Percentiles rank a stretch among this genome's conserved stretches.
These are phyloP conservation scores for Porphyridium purpureum DNA, from an alignment of 23 red algal genomes.

Conservation along the genomic window DNA sequence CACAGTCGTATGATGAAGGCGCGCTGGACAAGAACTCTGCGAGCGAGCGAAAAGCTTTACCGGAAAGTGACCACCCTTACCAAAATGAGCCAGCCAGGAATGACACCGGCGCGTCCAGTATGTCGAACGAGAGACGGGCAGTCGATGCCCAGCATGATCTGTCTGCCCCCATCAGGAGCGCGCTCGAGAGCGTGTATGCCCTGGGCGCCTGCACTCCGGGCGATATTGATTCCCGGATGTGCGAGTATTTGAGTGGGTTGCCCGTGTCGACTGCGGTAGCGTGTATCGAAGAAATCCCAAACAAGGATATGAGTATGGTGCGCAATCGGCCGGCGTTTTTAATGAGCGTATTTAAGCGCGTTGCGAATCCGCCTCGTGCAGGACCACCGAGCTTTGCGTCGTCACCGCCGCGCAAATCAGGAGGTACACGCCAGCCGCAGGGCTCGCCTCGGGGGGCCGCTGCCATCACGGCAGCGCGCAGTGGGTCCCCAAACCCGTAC, in stretches of 20 bases:
- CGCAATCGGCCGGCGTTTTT: conserved; percentile 68
- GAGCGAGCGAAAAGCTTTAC: no score
- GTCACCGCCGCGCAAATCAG: no score
- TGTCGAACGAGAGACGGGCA: no score
- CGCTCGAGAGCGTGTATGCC: conserved; percentile 23
- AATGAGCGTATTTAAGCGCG: conserved; percentile 50
- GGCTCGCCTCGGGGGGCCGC: conserved; percentile 8
- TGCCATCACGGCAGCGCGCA: background rate
- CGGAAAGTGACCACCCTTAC: no score
- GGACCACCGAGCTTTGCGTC: no score
- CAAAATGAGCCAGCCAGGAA: no score
- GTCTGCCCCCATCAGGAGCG: conserved; percentile 20
- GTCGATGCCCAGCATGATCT: conserved; percentile 16
- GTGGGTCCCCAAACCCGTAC: no score
- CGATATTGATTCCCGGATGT: conserved; percentile 47
- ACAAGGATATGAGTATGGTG: conserved; percentile 60
- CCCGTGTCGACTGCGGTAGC: conserved; percentile 26
- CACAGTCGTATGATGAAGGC: no score
- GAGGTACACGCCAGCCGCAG: no score
- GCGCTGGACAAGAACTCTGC: no score
- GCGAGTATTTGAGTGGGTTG: conserved; percentile 37
- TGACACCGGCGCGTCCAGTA: no score
- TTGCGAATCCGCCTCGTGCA: no score
- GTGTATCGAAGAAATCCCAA: conserved; percentile 44
- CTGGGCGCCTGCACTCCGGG: conserved; percentile 18